These are phyloP conservation scores for Orbilia quercus DNA, from an alignment of 2,329 filamentous ascomycete species.

Conservation along the genomic window DNA sequence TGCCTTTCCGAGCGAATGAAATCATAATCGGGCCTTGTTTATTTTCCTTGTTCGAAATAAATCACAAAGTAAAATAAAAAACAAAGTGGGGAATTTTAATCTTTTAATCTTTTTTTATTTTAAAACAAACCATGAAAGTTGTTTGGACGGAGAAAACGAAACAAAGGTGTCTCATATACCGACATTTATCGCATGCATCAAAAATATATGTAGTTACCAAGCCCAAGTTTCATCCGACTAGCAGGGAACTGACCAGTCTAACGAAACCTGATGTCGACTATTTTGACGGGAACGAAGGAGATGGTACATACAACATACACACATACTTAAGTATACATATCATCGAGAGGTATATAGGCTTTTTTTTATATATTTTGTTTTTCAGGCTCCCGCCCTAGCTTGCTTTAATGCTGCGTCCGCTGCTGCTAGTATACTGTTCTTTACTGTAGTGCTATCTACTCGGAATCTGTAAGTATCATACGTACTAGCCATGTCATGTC, in stretches of 20 bases:
- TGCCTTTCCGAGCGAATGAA: constrained; percentile 38
- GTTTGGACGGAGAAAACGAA: constrained; percentile 27
- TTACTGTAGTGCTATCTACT: not conserved
- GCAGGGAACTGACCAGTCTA: constrained; percentile 37
- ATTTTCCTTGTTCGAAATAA: constrained; percentile 11
- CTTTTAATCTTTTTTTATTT: constrained; percentile 3
- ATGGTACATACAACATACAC: no score
- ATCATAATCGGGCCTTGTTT: constrained; percentile 25
- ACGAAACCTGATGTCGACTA: constrained; percentile 30
- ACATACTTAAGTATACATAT: no score
- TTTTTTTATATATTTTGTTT: not conserved
- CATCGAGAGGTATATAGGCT: no score
- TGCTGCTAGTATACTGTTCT: not conserved
- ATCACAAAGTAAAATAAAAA: constrained; percentile 12
- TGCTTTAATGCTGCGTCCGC: not conserved
- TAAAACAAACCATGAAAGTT: constrained; percentile 40
- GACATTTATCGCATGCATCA: constrained; percentile 34
- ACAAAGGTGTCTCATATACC: constrained; percentile 43
- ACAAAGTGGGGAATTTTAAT: constrained; percentile 2
- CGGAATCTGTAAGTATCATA: not conserved
- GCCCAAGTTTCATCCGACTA: constrained; percentile 48
- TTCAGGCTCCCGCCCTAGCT: constrained; percentile 53
- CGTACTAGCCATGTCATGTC: constrained; percentile 14
- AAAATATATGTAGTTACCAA: constrained; percentile 37
- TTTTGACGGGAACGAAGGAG: not conserved